A percentile compares a stretch with the other conserved stretches of the same genome.
These are phyloP conservation scores for Artemisia argyi DNA, from an alignment of 129 eudicot genomes.

Conservation along the genomic window DNA sequence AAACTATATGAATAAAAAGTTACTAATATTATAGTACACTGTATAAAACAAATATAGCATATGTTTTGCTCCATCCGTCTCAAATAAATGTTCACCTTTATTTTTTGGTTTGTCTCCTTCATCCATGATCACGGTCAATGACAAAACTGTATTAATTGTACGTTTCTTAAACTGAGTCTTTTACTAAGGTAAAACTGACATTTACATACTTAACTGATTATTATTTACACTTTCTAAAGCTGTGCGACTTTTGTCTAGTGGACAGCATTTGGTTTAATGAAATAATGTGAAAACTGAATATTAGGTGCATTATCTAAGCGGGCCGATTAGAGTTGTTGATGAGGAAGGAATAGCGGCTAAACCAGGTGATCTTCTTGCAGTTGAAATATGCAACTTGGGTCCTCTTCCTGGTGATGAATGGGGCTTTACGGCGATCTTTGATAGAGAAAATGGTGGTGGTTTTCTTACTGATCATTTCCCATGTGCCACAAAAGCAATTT, in stretches of 20 bases:
- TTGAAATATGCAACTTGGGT: conserved; percentile 94
- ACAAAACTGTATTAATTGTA: too few relatives aligned
- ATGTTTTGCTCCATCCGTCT: neutral
- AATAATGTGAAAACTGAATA: conserved; percentile 8
- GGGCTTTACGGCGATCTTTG: conserved; percentile 96
- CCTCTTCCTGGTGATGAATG: conserved; percentile 99
- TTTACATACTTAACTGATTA: too few relatives aligned
- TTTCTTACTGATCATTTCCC: conserved; percentile 97
- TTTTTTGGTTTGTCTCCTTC: too few relatives aligned
- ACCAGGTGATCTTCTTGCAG: conserved; percentile 90
- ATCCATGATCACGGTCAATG: too few relatives aligned
- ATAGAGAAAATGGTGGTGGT: conserved; percentile 98
- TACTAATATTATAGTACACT: too few relatives aligned
- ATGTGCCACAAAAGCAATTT: conserved; percentile 90
- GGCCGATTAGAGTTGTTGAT: conserved; percentile 84
- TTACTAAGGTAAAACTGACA: too few relatives aligned
- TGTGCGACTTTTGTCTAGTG: neutral
- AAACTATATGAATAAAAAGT: conserved; percentile 11
- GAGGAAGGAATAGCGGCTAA: conserved; percentile 72
- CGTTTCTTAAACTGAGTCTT: too few relatives aligned
- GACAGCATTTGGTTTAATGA: conserved; percentile 8
- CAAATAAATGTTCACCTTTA: too few relatives aligned
- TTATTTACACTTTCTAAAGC: too few relatives aligned
- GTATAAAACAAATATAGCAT: neutral
- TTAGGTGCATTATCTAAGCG: conserved; percentile 95